Evolutionary conservation across 306 rosid genomes (phyloP).

Genomic region (Prunus mira): DNA sequence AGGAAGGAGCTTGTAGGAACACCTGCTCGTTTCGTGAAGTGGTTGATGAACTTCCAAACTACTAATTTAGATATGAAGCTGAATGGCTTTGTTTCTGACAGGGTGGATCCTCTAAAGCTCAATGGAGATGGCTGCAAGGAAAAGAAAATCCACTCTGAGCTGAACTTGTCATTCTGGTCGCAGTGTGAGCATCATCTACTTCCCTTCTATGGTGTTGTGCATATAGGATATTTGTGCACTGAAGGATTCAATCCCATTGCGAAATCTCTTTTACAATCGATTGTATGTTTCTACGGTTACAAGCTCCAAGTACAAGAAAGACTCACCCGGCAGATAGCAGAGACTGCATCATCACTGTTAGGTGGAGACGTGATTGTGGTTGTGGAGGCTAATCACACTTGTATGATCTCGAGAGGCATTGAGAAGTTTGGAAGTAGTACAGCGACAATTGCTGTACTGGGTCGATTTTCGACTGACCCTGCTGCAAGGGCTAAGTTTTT

Average conservation of each 20-base stretch:
- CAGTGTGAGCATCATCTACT: constrained; percentile 96
- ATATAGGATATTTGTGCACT: constrained; percentile 56
- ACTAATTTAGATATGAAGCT: constrained; percentile 64
- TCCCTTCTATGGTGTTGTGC: constrained; percentile 92
- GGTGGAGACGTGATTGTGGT: constrained; percentile 89
- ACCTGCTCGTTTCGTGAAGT: constrained; percentile 71
- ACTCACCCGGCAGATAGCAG: constrained; percentile 94
- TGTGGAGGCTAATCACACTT: constrained; percentile 90
- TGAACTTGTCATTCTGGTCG: constrained; percentile 75
- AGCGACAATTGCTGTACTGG: constrained; percentile 79
- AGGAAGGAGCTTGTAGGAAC: constrained; percentile 80
- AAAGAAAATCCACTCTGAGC: constrained; percentile 47
- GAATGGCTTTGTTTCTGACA: constrained; percentile 43
- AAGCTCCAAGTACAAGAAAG: constrained; percentile 99
- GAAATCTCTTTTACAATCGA: constrained; percentile 65
- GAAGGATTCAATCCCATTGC: constrained; percentile 51
- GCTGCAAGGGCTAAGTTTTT: constrained; percentile 60
- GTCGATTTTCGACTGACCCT: constrained; percentile 61
- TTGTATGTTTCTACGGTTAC: constrained; percentile 82
- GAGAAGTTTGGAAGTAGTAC: constrained; percentile 92
- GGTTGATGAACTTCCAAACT: constrained; percentile 76
- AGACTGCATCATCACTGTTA: constrained; percentile 61
- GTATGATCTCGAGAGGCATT: constrained; percentile 94
- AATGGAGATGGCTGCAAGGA: constrained; percentile 29
- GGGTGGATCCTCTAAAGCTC: constrained; percentile 29